Conservation (phyloP, 164 flowering plant genomes). For the Piper longum region DNA sequence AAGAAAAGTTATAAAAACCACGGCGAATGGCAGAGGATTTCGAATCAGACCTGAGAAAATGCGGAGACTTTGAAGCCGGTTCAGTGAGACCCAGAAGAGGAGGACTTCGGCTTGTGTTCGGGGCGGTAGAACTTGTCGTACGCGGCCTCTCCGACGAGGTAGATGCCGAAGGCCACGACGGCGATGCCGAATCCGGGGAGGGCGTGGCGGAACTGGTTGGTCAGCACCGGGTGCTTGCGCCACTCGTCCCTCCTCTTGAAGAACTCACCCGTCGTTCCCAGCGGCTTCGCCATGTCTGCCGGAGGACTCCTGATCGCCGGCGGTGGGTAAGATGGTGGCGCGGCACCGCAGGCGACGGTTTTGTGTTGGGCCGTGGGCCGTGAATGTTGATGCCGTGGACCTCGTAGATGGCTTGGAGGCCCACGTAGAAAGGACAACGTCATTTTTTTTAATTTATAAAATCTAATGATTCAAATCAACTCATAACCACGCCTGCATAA, state of each 20-base stretch:
- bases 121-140: conserved; percentile 6
- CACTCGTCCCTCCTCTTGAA: conserved; percentile 15
- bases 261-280: conserved; percentile 14
- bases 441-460: too few species aligned
- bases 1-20: too few species aligned
- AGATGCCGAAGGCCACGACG: conserved; percentile 13
- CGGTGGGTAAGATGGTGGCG: neutral
- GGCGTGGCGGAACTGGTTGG: conserved; percentile 11
- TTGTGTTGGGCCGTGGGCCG: too few species aligned
- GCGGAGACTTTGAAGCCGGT: neutral
- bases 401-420: too few species aligned
- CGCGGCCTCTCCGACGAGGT: conserved; percentile 12
- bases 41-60: too few species aligned
- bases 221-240: conserved; percentile 14
- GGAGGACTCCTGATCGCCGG: neutral
- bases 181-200: conserved; percentile 15
- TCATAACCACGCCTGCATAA: too few species aligned
- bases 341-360: too few species aligned
- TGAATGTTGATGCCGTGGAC: too few species aligned
- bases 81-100: neutral
- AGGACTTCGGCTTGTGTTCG: neutral
- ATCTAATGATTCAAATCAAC: too few species aligned
- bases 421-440: too few species aligned
- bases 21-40: too few species aligned
- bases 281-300: conserved; percentile 9